Base-by-base conservation (phyloP, 352 stramenopile species). In the Vaucheria bursata region DNA sequence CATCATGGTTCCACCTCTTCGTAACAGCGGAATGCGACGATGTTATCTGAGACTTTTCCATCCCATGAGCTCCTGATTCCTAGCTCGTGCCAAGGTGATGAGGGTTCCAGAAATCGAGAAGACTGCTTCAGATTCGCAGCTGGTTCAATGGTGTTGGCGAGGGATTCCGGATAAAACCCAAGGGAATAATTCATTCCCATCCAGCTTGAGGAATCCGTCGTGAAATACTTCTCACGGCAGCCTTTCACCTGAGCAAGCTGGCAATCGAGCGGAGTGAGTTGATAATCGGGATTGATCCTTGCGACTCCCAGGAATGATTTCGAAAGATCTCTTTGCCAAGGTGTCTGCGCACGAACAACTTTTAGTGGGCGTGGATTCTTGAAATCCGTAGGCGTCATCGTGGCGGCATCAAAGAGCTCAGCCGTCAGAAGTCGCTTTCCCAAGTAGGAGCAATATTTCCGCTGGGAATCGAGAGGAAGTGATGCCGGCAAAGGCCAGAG, bases 191-290 rank as follows among this genome's bases (percentile, higher is more conserved):
- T 59, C 45, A 59, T 59, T 25, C 45, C 45, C 45, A 59, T 59
- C 45, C 45, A 59, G 12, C 12, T 59, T 59, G 25, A 18, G 25
- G 45, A 59, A 59, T 59, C 45, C 18, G 45, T 59, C 12, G 45
- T 18, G 45, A 59, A 59, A 59, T 59, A 59, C 25, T 59, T 59
- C 25, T 59, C 45, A 18, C 25, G 18, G 25, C 45, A 59, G 25
- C 45, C 45, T 59, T 59, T 25, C 18, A 59, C 45, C 25, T 59
- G 45, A 18, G 45, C 45, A 18, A 59, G 25, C 45, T 59, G 45
- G 45, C 45, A 59, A 59, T 59, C 45, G 25, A 59, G 45, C 25
- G 45, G 45, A 59, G 45, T 59, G 25, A 59, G 45, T 59, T 59
- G 45, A 59, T 59, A 59, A 25, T 59, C 45, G 25, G 25, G 25